Conservation (phyloP, 2,329 filamentous ascomycete genomes). For the Curvularia spicifera region DNA sequence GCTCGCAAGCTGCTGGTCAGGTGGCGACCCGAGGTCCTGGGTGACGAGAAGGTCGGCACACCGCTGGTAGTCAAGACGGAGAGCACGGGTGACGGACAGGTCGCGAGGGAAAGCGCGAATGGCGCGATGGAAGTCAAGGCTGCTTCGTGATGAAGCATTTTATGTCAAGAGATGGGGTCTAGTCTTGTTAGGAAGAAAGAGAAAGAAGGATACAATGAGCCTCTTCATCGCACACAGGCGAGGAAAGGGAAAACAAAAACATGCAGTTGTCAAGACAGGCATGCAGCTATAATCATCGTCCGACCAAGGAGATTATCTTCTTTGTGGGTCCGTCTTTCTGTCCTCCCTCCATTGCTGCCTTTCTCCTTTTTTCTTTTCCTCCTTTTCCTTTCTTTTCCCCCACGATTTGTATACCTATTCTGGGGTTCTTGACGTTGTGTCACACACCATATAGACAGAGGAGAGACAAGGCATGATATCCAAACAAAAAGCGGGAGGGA, state of each 20-base stretch:
- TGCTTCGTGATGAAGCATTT: slow-evolving; percentile 20
- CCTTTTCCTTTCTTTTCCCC: neutral
- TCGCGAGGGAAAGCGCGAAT: slow-evolving; percentile 35
- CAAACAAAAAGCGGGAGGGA: neutral
- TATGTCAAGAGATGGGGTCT: neutral
- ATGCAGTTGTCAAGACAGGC: neutral
- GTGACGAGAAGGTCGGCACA: slow-evolving; percentile 25
- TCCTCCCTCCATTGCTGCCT: too few species aligned
- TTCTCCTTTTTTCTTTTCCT: neutral
- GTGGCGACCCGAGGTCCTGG: slow-evolving; percentile 60
- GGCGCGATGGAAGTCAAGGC: slow-evolving; percentile 40
- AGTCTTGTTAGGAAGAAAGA: neutral
- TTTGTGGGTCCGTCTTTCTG: neutral
- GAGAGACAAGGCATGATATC: neutral
- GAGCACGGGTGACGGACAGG: slow-evolving; percentile 17
- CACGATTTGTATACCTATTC: slow-evolving; percentile 2
- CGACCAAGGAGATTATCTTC: neutral
- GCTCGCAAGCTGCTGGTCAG: slow-evolving; percentile 61
- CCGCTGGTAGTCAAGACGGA: slow-evolving; percentile 33
- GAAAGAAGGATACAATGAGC: neutral
- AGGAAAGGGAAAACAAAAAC: neutral
- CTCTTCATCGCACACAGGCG: neutral
- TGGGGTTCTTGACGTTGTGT: neutral
- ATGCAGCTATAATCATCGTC: neutral
- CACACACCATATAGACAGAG: neutral